A percentile compares a stretch with the other conserved stretches of the same genome.
Evolutionary conservation across 306 rosid species (phyloP).

Genomic region (Vicia faba): DNA sequence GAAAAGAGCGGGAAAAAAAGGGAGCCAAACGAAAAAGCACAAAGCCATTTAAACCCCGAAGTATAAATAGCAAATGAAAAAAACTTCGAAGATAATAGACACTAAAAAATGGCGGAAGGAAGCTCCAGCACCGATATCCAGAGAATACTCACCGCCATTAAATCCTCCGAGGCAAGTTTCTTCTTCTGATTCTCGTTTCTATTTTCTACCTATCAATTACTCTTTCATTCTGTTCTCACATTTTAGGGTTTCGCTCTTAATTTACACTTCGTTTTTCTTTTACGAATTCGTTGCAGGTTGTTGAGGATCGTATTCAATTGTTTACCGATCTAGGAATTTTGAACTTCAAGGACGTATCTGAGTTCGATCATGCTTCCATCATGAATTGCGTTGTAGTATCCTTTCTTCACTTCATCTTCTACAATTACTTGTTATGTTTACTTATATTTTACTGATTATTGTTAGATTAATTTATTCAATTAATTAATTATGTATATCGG

Average conservation of each 20-base stretch:
- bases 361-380: constrained; percentile 54
- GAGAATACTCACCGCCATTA: constrained; percentile 59
- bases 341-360: constrained; percentile 49
- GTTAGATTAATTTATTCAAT: background rate
- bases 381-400: constrained; percentile 67
- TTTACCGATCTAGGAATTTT: constrained; percentile 53
- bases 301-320: constrained; percentile 67
- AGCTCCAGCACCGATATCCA: constrained; percentile 52
- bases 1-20: constrained; percentile 37
- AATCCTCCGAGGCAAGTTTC: constrained; percentile 73
- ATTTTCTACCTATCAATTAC: background rate
- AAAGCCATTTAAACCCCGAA: background rate
- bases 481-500: background rate
- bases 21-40: background rate
- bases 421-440: constrained; percentile 1
- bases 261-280: background rate
- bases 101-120: constrained; percentile 59
- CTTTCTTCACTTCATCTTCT: constrained; percentile 31
- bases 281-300: constrained; percentile 47
- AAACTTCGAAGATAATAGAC: background rate
- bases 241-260: constrained; percentile 22
- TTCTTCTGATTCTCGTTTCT: constrained; percentile 21
- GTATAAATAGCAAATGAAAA: background rate
- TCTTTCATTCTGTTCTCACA: background rate
- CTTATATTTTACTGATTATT: background rate